Evolutionary conservation across 805 yeast genomes (phyloP), one percentile per base, ranked within the genome.

Genomic region (Martiniozyma abietophila): DNA sequence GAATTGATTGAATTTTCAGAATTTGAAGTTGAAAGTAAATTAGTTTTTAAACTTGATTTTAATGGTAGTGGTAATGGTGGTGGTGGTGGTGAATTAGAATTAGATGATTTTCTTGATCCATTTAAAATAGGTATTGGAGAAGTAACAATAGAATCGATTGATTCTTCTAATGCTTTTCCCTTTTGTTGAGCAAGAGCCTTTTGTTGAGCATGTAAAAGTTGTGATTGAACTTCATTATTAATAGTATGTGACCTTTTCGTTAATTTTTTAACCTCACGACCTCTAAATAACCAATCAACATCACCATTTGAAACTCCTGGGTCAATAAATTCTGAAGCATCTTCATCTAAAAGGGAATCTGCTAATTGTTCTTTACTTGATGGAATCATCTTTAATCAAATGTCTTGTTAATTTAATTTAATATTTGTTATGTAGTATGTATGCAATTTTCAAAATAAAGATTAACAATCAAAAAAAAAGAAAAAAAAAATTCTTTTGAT

Each of bases 271-370:
- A 55, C 64, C 26, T 77, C 75, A 50, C 77, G 77, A n/a, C 88
- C 88, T 47, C 85, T 64, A 50, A 81, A 81, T 18, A 82, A 61
- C 94, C 94, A 82, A 49, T 81, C 94, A 9, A 82, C 86, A 45
- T 81, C 89, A 28, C 82, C 79, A 47, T 78, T 76, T 33, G 79
- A 61, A 2, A 76, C 82, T 4, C 82, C 81, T 3, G 60, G 55
- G 24, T 51, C 58, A 21, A 50, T 49, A 20, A 52, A 49, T 9
- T 21, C 18, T 12, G 24, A 42, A 31, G 32, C 10, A 17, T 34
- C 37, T 2, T 32, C 25, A 6, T 25, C 32, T 15, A 33, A 33
- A 28, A 34, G 29, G 18, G 29, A 12, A 21, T 34, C 37, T 7
- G 33, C 22, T 12, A n/a, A n/a, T n/a, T n/a, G n/a, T n/a, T n/a